phyloP scores from a whole-genome alignment of 768 basidiomycete genomes.

The Tulasnella calospora region DNA sequence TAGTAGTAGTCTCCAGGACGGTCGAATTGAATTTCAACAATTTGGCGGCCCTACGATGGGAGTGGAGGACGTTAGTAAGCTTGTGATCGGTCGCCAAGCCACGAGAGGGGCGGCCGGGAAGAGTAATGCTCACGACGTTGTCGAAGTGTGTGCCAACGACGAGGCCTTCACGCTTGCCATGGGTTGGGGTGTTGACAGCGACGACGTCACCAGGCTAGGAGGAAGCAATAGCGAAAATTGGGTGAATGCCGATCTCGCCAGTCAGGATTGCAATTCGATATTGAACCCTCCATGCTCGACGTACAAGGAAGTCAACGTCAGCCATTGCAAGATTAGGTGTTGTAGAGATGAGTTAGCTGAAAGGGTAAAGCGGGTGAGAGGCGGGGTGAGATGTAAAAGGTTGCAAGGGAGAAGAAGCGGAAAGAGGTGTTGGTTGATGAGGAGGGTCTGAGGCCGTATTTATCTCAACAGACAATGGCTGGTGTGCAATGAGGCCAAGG shows the following conservation, averaged over 20 bases:
- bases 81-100: not conserved
- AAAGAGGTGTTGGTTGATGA: conserved; percentile 2
- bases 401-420: not conserved
- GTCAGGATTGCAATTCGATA: conserved; percentile 10
- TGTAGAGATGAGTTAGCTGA: not conserved
- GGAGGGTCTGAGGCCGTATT: not conserved
- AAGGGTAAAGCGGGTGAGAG: not conserved
- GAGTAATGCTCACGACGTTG: conserved; percentile 49
- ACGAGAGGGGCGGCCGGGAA: not conserved
- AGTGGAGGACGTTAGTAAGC: conserved; percentile 1
- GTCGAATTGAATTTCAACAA: conserved; percentile 78
- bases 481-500: conserved; percentile 13
- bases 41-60: conserved; percentile 63
- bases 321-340: not conserved
- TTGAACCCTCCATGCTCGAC: not conserved
- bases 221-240: conserved; percentile 12
- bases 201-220: conserved; percentile 64
- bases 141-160: conserved; percentile 73
- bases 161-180: conserved; percentile 69
- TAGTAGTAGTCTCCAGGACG: conserved; percentile 55
- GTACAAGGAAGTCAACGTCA: conserved; percentile 16
- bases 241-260: not conserved
- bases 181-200: conserved; percentile 59
- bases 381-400: not conserved
- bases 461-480: conserved; percentile 12